A percentile compares a stretch with the other conserved stretches of the same genome.
phyloP scores from a whole-genome alignment of 2,329 filamentous ascomycete species.

The Colletotrichum ledebouriae region DNA sequence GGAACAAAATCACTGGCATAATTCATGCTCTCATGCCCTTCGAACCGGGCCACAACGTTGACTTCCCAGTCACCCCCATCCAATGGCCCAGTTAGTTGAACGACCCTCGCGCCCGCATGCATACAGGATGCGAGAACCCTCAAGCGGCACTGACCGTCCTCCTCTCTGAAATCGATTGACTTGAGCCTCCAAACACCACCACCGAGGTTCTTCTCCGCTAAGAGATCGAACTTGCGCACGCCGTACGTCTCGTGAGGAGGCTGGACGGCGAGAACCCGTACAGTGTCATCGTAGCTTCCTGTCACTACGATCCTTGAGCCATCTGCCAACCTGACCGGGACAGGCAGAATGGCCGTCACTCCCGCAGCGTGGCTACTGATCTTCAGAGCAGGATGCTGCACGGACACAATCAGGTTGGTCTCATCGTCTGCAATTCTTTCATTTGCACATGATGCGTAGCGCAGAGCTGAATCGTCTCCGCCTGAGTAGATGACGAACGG shows the following conservation, averaged over 20 bases:
- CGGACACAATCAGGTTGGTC: conserved; percentile 18
- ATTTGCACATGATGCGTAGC: conserved; percentile 57
- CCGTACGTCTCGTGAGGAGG: conserved; percentile 57
- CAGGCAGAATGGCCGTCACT: conserved; percentile 86
- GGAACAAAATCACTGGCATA: conserved; percentile 84
- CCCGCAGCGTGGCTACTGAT: conserved; percentile 76
- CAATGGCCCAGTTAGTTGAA: conserved; percentile 58
- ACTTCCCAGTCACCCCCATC: conserved; percentile 68
- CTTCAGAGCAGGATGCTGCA: conserved; percentile 44
- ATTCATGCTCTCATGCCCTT: conserved; percentile 94
- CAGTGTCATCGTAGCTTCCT: conserved; percentile 90
- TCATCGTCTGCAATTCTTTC: conserved; percentile 34
- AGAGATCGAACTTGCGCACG: conserved; percentile 60
- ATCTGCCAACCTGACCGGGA: conserved; percentile 60
- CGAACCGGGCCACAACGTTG: conserved; percentile 77
- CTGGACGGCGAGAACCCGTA: conserved; percentile 74
- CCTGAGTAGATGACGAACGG: conserved; percentile 72
- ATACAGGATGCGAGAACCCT: conserved; percentile 89
- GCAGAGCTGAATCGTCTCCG: conserved; percentile 79
- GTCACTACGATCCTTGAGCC: conserved; percentile 76
- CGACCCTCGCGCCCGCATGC: conserved; percentile 85
- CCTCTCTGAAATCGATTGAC: conserved; percentile 58
- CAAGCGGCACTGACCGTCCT: conserved; percentile 47
- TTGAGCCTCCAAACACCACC: conserved; percentile 90
- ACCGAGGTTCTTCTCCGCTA: conserved; percentile 77